Evolutionary conservation across 495 filamentous ascomycete genomes (phyloP).

Genomic region (Aeminium ludgeri): DNA sequence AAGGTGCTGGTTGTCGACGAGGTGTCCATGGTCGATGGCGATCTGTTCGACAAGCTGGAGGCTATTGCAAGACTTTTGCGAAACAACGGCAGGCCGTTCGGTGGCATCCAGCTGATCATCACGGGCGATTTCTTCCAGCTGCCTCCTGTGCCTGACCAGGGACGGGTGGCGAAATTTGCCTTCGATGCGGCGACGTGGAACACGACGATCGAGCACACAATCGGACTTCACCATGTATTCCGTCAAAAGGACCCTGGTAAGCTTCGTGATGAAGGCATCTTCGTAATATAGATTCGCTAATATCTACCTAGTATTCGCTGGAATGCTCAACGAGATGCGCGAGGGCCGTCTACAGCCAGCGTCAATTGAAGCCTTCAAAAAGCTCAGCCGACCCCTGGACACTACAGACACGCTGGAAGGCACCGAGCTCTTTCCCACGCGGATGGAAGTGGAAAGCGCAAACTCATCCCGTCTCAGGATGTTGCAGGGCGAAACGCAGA

Average conservation of each 20-base stretch:
- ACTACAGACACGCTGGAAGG: constrained; percentile 68
- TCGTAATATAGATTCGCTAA: neutral
- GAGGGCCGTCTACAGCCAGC: constrained; percentile 56
- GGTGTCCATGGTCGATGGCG: constrained; percentile 95
- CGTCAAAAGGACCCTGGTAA: constrained; percentile 78
- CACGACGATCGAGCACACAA: constrained; percentile 85
- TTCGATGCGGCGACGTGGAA: constrained; percentile 86
- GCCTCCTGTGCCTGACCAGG: constrained; percentile 75
- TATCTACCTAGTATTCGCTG: constrained; percentile 49
- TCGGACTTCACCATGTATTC: constrained; percentile 88
- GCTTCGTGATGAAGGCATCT: too few species aligned
- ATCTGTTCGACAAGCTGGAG: constrained; percentile 92
- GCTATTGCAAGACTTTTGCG: constrained; percentile 62
- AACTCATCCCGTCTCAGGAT: constrained; percentile 57
- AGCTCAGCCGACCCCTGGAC: constrained; percentile 48
- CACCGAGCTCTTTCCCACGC: constrained; percentile 89
- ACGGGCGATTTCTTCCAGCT: constrained; percentile 97
- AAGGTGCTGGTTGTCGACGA: constrained; percentile 84
- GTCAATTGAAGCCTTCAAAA: constrained; percentile 55
- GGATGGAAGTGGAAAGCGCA: constrained; percentile 73
- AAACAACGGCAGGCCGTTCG: constrained; percentile 84
- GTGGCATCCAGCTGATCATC: constrained; percentile 88
- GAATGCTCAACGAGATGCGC: constrained; percentile 95
- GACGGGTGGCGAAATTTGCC: constrained; percentile 62
- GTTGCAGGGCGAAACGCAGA: constrained; percentile 48